Percentiles rank a stretch among this genome's conserved stretches.
Conservation (phyloP, 1,284 basidiomycete genomes). For the Pisolithus thermaeus region DNA sequence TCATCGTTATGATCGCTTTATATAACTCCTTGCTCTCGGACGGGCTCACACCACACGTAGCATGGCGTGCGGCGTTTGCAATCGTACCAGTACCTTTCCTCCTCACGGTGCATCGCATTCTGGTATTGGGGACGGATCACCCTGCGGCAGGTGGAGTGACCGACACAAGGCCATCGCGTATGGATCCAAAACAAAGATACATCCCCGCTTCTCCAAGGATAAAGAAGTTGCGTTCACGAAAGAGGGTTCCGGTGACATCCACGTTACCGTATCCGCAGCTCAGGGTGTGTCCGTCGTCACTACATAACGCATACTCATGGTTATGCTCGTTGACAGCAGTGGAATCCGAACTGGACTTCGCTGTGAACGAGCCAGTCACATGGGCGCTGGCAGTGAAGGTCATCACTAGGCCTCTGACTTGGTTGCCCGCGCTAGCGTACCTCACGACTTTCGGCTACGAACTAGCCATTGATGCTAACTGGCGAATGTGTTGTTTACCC, state of each 20-base stretch:
- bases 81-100: constrained; percentile 56
- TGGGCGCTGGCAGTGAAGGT: constrained; percentile 31
- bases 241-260: constrained; percentile 14
- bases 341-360: constrained; percentile 36
- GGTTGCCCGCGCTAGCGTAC: constrained; percentile 54
- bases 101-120: constrained; percentile 36
- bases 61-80: constrained; percentile 56
- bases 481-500: constrained; percentile 40
- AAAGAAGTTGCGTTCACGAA: constrained; percentile 13
- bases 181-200: not conserved
- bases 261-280: constrained; percentile 21
- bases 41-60: constrained; percentile 38
- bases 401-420: constrained; percentile 46
- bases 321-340: constrained; percentile 6
- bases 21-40: constrained; percentile 39
- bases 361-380: constrained; percentile 48
- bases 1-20: constrained; percentile 55
- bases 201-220: not conserved
- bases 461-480: constrained; percentile 54
- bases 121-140: constrained; percentile 56
- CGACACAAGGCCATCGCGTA: constrained; percentile 38
- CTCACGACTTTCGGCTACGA: constrained; percentile 54
- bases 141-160: constrained; percentile 55
- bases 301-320: not conserved
- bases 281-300: constrained; percentile 12